Evolutionary conservation across 495 filamentous ascomycete species (phyloP), one percentile per base, ranked within the genome.

Genomic region (Elasticomyces elasticus): DNA sequence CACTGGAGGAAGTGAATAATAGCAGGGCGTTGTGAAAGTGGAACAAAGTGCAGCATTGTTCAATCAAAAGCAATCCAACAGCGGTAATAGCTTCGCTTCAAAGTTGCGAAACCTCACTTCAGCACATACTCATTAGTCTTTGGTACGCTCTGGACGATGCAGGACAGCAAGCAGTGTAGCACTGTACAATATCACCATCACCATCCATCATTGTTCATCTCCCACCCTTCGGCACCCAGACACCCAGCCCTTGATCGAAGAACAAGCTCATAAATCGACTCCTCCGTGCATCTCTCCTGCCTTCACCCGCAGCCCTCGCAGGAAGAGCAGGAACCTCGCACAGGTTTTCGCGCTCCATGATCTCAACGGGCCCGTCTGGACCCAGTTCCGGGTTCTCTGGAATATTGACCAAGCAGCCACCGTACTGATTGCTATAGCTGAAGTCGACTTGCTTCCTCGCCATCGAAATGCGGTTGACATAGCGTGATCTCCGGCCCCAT

Each of bases 371-470:
- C 9, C 23, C 5, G 9, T 53, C 50, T 17, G 23, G 19, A 2
- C 44, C 55, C 27, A 46, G 31, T n/a, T 51, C 51, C 23, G 56
- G 56, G 26, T 54, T 59, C 44, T 59, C 56, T 12, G 43, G 20
- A 5, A 37, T 33, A 20, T 59, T 25, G 10, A 37, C 26, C 15
- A 49, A 17, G 33, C 40, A 52, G 2, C 55, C 55, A 20, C 38
- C 41, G 50, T 53, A 54, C 25, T 54, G 49, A 12, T 22, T 37
- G 10, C 35, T 26, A 26, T 47, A 53, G 26, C 20, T 17, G 10
- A 4, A 9, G 24, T 58, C 55, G 49, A 58, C 17, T 25, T 58
- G 23, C 33, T 54, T 47, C 7, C 50, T 38, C 31, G 31, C 40
- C 1, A 40, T 7, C 5, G 40, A 47, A 3, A 58, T 41, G 13